These are phyloP conservation scores for Aureobasidium melanogenum DNA, from an alignment of 2,329 filamentous ascomycete species.

Conservation along the genomic window DNA sequence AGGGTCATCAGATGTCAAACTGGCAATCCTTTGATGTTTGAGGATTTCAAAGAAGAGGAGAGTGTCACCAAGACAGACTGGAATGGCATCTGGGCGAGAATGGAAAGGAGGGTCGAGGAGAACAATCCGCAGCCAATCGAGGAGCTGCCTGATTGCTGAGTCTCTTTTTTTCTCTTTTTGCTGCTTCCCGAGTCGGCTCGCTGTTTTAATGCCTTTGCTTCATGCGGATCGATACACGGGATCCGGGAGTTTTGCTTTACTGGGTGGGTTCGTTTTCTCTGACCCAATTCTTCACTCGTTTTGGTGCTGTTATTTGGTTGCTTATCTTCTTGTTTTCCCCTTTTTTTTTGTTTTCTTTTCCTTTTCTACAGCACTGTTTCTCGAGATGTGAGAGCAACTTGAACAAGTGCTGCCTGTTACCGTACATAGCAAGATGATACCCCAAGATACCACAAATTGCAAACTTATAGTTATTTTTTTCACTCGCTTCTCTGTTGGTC, in stretches of 20 bases:
- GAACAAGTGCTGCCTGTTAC: neutral
- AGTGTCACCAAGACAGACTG: neutral
- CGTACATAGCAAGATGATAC: neutral
- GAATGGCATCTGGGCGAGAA: conserved; percentile 4
- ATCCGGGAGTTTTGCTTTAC: no score
- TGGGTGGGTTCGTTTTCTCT: neutral
- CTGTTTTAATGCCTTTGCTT: no score
- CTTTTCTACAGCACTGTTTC: no score
- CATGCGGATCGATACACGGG: no score
- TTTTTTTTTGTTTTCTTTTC: neutral
- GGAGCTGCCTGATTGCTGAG: conserved; percentile 1
- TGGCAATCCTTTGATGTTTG: neutral
- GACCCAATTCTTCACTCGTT: neutral
- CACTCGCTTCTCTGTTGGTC: no score
- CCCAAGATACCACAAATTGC: neutral
- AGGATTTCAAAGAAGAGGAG: neutral
- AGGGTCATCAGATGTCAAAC: neutral
- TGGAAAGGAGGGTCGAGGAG: conserved; percentile 2
- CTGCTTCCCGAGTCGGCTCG: neutral
- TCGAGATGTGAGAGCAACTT: neutral
- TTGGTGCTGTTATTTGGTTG: neutral
- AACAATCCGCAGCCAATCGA: neutral
- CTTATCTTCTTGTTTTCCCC: neutral
- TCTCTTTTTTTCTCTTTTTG: neutral
- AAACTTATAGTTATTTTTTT: neutral